Conservation (phyloP, 441 rosid genomes). For the Erodium trifolium region DNA sequence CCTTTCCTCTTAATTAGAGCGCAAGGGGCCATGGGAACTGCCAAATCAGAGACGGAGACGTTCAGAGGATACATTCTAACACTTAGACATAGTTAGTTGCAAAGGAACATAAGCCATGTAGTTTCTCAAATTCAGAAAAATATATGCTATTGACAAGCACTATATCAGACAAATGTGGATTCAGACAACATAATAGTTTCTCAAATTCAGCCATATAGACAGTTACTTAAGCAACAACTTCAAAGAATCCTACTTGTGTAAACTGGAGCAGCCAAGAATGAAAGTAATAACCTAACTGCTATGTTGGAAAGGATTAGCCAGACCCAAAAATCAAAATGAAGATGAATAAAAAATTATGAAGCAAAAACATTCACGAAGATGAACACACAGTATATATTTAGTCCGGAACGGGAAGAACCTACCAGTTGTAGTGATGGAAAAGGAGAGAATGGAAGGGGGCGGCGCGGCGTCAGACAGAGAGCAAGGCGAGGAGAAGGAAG, state of each 20-base stretch:
- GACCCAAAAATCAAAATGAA: too few species aligned
- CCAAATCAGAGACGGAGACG: background rate
- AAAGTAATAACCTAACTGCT: too few species aligned
- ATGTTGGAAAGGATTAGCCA: too few species aligned
- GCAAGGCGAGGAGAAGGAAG: too few species aligned
- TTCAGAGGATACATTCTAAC: background rate
- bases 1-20: conserved; percentile 45
- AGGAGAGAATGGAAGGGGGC: too few species aligned
- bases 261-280: too few species aligned
- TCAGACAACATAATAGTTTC: background rate
- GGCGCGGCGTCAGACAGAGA: too few species aligned
- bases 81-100: background rate
- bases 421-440: too few species aligned
- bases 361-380: too few species aligned
- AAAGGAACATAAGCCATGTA: background rate
- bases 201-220: background rate
- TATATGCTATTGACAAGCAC: background rate
- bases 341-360: too few species aligned
- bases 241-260: background rate
- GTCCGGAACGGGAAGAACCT: too few species aligned
- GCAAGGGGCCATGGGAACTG: conserved; percentile 39
- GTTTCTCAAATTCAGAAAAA: background rate
- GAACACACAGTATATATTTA: too few species aligned
- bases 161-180: background rate
- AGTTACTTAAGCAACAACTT: background rate